phyloP scores from a whole-genome alignment of 2,329 filamentous ascomycete genomes.

The Sporothrix protearum region DNA sequence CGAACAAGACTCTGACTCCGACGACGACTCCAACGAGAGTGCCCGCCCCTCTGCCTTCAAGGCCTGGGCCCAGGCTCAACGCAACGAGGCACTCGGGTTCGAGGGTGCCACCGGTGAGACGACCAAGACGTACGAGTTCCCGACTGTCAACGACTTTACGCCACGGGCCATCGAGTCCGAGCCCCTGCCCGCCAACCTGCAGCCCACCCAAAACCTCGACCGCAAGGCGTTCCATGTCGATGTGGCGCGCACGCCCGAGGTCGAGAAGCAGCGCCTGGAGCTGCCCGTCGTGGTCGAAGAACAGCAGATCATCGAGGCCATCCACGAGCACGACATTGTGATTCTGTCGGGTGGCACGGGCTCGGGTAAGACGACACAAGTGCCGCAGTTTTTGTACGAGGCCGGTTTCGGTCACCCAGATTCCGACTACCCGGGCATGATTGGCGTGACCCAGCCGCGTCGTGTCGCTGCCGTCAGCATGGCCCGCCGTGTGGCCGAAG shows the following conservation, averaged over 20 bases:
- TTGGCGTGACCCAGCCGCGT: constrained; percentile 90
- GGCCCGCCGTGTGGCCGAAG: constrained; percentile 84
- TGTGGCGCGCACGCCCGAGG: constrained; percentile 65
- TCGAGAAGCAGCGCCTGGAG: constrained; percentile 73
- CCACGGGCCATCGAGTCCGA: constrained; percentile 68
- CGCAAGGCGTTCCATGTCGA: constrained; percentile 74
- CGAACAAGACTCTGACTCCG: constrained; percentile 36
- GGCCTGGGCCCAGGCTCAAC: constrained; percentile 81
- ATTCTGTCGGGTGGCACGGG: constrained; percentile 93
- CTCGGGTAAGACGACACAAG: constrained; percentile 95
- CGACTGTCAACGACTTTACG: constrained; percentile 59
- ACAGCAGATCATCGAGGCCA: constrained; percentile 96
- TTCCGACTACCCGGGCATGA: constrained; percentile 82
- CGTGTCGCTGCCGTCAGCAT: constrained; percentile 96
- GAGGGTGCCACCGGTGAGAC: constrained; percentile 38
- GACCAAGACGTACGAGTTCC: constrained; percentile 45
- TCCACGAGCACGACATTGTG: constrained; percentile 85
- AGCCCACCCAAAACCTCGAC: constrained; percentile 55
- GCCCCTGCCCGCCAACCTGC: constrained; percentile 63
- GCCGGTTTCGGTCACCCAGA: constrained; percentile 79
- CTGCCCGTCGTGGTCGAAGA: constrained; percentile 92
- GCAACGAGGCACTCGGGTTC: constrained; percentile 77
- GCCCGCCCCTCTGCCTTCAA: constrained; percentile 70
- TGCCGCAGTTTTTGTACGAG: constrained; percentile 94
- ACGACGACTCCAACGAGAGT: background rate